Evolutionary conservation across 2,329 filamentous ascomycete species (phyloP).

Genomic region (Didymella keratinophila): DNA sequence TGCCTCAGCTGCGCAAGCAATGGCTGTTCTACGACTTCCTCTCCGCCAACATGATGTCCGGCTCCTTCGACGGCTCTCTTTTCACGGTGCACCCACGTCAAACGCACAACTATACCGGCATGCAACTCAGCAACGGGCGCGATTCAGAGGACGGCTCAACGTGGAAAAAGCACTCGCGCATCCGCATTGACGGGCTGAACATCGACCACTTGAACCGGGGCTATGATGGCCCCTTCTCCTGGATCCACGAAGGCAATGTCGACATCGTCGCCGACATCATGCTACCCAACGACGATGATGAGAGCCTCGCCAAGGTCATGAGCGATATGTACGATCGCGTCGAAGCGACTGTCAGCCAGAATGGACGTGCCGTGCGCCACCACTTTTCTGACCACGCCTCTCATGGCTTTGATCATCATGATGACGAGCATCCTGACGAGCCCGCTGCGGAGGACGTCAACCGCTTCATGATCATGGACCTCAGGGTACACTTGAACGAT

Average conservation of each 20-base stretch:
- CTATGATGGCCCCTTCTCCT: conserved; percentile 91
- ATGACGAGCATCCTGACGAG: conserved; percentile 25
- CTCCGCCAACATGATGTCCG: conserved; percentile 94
- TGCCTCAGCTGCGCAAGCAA: conserved; percentile 90
- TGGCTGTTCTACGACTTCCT: conserved; percentile 99
- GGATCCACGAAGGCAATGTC: conserved; percentile 97
- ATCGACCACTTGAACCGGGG: conserved; percentile 96
- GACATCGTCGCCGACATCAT: conserved; percentile 96
- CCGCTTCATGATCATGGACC: conserved; percentile 89
- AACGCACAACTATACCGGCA: conserved; percentile 78
- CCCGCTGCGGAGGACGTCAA: conserved; percentile 62
- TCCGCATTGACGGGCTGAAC: conserved; percentile 90
- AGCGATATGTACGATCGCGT: conserved; percentile 97
- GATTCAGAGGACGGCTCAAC: conserved; percentile 70
- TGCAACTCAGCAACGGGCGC: conserved; percentile 63
- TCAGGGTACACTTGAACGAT: conserved; percentile 94
- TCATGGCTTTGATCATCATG: conserved; percentile 39
- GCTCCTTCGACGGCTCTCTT: conserved; percentile 91
- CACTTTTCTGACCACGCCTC: conserved; percentile 48
- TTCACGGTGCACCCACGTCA: conserved; percentile 97
- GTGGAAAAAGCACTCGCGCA: conserved; percentile 95
- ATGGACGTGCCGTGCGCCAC: conserved; percentile 63
- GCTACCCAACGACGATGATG: conserved; percentile 87
- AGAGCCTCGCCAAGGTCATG: conserved; percentile 91
- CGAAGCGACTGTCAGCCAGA: conserved; percentile 87